Conservation (phyloP, 2,329 filamentous ascomycete genomes). For the Trichoderma sp. region DNA sequence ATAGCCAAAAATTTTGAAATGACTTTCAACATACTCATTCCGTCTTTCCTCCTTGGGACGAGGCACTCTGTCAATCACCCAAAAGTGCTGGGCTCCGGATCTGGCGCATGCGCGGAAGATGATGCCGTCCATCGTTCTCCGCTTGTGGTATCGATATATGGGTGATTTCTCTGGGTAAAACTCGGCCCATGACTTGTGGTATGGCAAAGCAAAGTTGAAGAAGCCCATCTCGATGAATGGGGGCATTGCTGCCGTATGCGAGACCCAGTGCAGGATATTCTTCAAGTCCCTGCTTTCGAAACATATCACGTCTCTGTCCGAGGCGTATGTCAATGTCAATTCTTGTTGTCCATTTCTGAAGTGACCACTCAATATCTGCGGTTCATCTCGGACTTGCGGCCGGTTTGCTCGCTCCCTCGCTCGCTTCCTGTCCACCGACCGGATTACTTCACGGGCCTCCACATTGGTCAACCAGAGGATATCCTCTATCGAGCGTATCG, state of each 20-base stretch:
- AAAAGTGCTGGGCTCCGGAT: neutral
- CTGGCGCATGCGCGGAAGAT: neutral
- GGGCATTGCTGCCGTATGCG: neutral
- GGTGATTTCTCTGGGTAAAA: neutral
- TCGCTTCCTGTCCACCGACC: neutral
- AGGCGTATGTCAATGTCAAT: neutral
- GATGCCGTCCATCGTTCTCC: neutral
- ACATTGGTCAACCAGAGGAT: neutral
- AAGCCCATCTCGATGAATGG: neutral
- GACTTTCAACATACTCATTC: neutral
- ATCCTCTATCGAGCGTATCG: neutral
- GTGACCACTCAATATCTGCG: neutral
- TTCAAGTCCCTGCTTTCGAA: neutral
- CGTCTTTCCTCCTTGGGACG: neutral
- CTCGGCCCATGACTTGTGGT: neutral
- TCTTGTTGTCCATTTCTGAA: neutral
- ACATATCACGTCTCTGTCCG: neutral
- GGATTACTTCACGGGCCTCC: neutral
- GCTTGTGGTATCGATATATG: neutral
- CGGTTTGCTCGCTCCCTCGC: too few species aligned
- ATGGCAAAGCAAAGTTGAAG: neutral
- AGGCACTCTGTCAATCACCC: neutral
- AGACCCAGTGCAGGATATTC: neutral
- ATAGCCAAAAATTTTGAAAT: neutral
- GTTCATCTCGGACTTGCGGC: too few species aligned